Conservation (phyloP, 768 basidiomycete genomes). For the Tephrocybe sp. region DNA sequence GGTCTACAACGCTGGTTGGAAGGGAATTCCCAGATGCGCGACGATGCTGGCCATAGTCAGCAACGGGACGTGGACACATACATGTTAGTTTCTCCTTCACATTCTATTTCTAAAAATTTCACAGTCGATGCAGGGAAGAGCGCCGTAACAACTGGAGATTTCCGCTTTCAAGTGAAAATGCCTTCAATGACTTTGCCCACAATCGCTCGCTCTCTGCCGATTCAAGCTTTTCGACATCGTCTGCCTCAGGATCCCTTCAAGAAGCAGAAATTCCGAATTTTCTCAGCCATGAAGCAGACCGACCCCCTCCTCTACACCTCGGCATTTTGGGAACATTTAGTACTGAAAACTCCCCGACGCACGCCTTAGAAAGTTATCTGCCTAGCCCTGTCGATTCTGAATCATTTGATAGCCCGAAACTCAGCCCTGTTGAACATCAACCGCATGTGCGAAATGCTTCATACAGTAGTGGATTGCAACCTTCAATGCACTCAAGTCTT, state of each 20-base stretch:
- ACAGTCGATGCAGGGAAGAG: conserved; percentile 30
- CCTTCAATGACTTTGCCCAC: conserved; percentile 41
- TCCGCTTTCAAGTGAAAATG: conserved; percentile 31
- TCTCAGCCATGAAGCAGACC: conserved; percentile 27
- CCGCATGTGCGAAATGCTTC: conserved; percentile 52
- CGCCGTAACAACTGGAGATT: conserved; percentile 43
- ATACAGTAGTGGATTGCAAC: conserved; percentile 37
- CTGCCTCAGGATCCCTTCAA: conserved; percentile 37
- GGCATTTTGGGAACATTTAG: conserved; percentile 41
- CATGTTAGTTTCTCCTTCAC: conserved; percentile 25
- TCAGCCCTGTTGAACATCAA: conserved; percentile 17
- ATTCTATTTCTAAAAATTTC: conserved; percentile 2
- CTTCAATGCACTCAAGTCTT: conserved; percentile 34
- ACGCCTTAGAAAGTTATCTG: conserved; percentile 51
- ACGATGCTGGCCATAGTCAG: conserved; percentile 51
- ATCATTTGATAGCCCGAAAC: conserved; percentile 34
- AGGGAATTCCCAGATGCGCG: conserved; percentile 39
- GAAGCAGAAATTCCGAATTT: conserved; percentile 19
- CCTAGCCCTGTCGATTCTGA: conserved; percentile 59
- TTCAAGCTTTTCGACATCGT: conserved; percentile 52
- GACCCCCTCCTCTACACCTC: conserved; percentile 48
- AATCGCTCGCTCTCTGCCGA: conserved; percentile 60
- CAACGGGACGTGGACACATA: conserved; percentile 40
- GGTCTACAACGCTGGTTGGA: conserved; percentile 77
- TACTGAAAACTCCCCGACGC: conserved; percentile 40